Evolutionary conservation across 176 grass and related monocot genomes (phyloP).

Genomic region (Secale cereale): DNA sequence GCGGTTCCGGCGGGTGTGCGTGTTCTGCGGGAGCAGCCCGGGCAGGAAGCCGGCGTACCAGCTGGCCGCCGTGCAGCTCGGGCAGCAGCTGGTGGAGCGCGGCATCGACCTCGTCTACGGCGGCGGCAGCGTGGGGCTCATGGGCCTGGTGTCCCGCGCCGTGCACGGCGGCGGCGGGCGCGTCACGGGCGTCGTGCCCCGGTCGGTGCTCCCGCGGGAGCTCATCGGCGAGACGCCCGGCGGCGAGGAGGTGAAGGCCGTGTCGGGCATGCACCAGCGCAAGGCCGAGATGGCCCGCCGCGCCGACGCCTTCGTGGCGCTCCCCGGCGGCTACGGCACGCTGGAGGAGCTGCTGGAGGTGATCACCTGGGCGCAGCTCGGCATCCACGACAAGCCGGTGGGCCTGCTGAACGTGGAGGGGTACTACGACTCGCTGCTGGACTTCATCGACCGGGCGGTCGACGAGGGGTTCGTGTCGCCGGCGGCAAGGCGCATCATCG

Average conservation of each 20-base stretch:
- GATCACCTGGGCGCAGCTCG: slow-evolving; percentile 56
- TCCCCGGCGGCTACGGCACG: slow-evolving; percentile 41
- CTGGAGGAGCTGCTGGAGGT: slow-evolving; percentile 66
- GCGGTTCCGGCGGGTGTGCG: slow-evolving; percentile 45
- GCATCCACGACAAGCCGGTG: slow-evolving; percentile 61
- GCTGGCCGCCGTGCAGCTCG: slow-evolving; percentile 46
- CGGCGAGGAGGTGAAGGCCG: slow-evolving; percentile 33
- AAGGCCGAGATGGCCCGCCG: slow-evolving; percentile 72
- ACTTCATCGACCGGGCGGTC: slow-evolving; percentile 54
- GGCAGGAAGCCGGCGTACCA: slow-evolving; percentile 42
- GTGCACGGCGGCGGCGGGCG: slow-evolving; percentile 57
- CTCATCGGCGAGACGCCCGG: slow-evolving; percentile 62
- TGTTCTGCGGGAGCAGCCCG: slow-evolving; percentile 59
- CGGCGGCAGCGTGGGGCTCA: slow-evolving; percentile 68
- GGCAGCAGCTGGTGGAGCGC: slow-evolving; percentile 56
- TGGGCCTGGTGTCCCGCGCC: slow-evolving; percentile 61
- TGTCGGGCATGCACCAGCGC: slow-evolving; percentile 66
- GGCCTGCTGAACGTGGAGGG: slow-evolving; percentile 65
- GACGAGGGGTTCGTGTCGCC: slow-evolving; percentile 56
- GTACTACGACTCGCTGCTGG: slow-evolving; percentile 61
- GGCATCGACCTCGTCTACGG: slow-evolving; percentile 71
- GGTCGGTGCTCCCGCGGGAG: slow-evolving; percentile 53
- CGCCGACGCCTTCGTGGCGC: slow-evolving; percentile 69
- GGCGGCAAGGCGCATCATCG: slow-evolving; percentile 32
- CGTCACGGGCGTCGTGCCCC: slow-evolving; percentile 54